These are phyloP conservation scores for Selaginella tamariscina DNA, from an alignment of 75 land plant species.

Conservation along the genomic window DNA sequence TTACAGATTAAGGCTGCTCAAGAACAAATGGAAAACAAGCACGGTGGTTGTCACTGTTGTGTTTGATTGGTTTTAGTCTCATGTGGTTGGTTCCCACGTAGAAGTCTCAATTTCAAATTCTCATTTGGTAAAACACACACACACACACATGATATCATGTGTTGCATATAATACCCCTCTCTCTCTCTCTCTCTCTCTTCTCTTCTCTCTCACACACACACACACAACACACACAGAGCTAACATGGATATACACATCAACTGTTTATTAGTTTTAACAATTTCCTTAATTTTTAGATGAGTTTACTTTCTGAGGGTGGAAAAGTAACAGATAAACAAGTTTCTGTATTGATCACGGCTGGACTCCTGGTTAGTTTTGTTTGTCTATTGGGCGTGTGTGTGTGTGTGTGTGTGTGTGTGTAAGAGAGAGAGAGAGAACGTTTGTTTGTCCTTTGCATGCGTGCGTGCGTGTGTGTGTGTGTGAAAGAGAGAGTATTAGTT, in stretches of 20 bases:
- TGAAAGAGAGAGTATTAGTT: conserved; percentile 1
- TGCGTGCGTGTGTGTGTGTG: background rate
- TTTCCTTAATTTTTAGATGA: conserved; percentile 24
- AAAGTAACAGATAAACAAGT: conserved; percentile 52
- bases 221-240: too few species aligned
- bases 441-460: background rate
- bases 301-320: conserved; percentile 61
- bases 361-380: conserved; percentile 51
- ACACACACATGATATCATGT: too few species aligned
- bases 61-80: conserved; percentile 59
- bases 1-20: conserved; percentile 45
- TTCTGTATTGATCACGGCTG: conserved; percentile 74
- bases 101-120: conserved; percentile 55
- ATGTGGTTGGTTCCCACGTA: conserved; percentile 45
- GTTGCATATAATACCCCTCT: background rate
- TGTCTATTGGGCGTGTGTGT: too few species aligned
- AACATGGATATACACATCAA: too few species aligned
- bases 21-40: conserved; percentile 36
- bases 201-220: too few species aligned
- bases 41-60: conserved; percentile 25
- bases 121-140: conserved; percentile 39
- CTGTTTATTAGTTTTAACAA: background rate
- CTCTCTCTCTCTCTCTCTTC: too few species aligned
- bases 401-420: too few species aligned
- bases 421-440: background rate